phyloP scores from a whole-genome alignment of 176 grass and related monocot species.

The Dactylis glomerata region DNA sequence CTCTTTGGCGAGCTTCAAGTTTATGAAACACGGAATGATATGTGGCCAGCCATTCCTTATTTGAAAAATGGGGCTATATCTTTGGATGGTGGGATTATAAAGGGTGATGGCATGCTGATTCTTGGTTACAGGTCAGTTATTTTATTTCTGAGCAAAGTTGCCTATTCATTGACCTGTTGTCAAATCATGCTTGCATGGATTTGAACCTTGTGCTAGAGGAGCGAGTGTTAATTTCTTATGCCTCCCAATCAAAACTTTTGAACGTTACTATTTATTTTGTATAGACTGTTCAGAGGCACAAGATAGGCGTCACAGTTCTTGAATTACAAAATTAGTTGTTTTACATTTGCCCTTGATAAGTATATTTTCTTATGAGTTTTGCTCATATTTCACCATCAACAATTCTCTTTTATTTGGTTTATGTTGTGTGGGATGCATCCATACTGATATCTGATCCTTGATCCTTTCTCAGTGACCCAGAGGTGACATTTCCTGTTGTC shows the following conservation, averaged over 20 bases:
- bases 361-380: not conserved
- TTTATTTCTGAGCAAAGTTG: not conserved
- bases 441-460: not conserved
- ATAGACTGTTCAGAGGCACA: too few species aligned
- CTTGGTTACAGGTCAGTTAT: slow-evolving; percentile 34
- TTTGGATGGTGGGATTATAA: slow-evolving; percentile 41
- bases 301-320: too few species aligned
- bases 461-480: slow-evolving; percentile 24
- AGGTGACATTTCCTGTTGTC: slow-evolving; percentile 30
- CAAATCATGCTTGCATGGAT: not conserved
- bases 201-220: not conserved
- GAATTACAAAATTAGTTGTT: not conserved
- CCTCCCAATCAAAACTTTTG: too few species aligned
- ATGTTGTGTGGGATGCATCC: too few species aligned
- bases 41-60: slow-evolving; percentile 24
- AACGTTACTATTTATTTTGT: too few species aligned
- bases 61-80: slow-evolving; percentile 30
- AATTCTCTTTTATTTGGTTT: not conserved
- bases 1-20: slow-evolving; percentile 40
- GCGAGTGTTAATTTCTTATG: too few species aligned
- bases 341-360: not conserved
- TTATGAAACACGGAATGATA: slow-evolving; percentile 24
- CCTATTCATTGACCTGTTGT: not conserved
- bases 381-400: not conserved
- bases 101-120: slow-evolving; percentile 22